Base-by-base conservation (phyloP, 2,329 filamentous ascomycete genomes). In the Leptosphaerulina australis region DNA sequence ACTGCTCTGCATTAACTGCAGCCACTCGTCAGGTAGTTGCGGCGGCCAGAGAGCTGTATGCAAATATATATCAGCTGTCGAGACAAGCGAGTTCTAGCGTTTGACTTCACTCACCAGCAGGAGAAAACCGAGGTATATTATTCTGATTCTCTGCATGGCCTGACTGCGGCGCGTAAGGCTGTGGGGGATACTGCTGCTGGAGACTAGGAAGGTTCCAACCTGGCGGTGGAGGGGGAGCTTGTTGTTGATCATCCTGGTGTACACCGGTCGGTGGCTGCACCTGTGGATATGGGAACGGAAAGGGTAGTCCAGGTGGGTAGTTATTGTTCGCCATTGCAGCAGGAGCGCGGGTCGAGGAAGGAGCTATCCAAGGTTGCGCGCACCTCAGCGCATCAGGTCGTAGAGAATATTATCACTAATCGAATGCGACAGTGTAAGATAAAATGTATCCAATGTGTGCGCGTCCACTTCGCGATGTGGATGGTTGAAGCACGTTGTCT, bases 11-110 rank as follows among this genome's bases (percentile, higher is more conserved):
- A 56, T 51, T 26, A 67, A 39, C 34, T 61, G 71, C n/a, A 69
- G 64, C 59, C 63, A 66, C 18, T 71, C 54, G 6, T 66, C 63
- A n/a, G 71, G 68, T 28, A 74, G 55, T 9, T 30, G 60, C 56
- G 60, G 62, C 47, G 62, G 61, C 55, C 62, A 65, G 35, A 28
- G 24, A 4, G 35, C 35, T 38, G n/a, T n/a, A n/a, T n/a, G n/a
- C n/a, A n/a, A 5, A 12, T 22, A 9, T 5, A 15, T 3, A n/a
- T 35, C 14, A 35, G 33, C 14, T 14, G 28, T 8, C 4, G 30
- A 4, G 8, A 11, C 4, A 10, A 1, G 30, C 18, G 30, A 35
- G 11, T 5, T 3, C 3, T 22, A 11, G 10, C 18, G 18, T n/a
- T 3, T 9, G 11, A 2, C 6, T 26, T 18, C 9, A 41, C 48